Evolutionary conservation across 139 green algal genomes (phyloP).

Genomic region (Volvox reticuliferus): DNA sequence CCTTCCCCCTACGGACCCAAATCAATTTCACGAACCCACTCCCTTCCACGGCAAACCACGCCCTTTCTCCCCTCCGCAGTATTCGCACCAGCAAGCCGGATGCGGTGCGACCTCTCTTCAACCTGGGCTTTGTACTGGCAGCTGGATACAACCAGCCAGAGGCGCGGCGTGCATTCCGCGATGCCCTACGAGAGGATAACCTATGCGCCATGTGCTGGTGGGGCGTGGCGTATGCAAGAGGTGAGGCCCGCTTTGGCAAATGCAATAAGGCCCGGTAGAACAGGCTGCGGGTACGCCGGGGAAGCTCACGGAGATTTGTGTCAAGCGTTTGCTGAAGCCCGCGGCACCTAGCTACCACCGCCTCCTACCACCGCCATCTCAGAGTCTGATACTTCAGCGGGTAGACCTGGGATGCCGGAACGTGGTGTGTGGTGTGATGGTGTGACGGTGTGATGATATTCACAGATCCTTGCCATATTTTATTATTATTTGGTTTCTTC

Average conservation of each 20-base stretch:
- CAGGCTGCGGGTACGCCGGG: not conserved
- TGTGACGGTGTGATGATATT: no score
- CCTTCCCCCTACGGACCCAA: no score
- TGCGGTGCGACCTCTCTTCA: slow-evolving; percentile 36
- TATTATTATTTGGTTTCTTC: no score
- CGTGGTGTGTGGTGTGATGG: no score
- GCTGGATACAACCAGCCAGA: slow-evolving; percentile 10
- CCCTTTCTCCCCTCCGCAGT: not conserved
- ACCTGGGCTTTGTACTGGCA: slow-evolving; percentile 26
- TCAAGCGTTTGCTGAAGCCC: no score
- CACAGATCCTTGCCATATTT: no score
- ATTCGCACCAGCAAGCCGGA: not conserved
- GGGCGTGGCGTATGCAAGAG: slow-evolving; percentile 55
- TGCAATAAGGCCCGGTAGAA: not conserved
- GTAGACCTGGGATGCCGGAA: no score
- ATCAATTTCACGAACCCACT: no score
- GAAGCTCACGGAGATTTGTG: not conserved
- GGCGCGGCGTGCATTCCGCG: not conserved
- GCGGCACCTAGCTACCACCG: no score
- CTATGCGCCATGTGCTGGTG: slow-evolving; percentile 62
- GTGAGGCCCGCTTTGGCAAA: not conserved
- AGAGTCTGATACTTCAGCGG: no score
- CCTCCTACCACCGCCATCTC: no score
- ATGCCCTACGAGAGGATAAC: slow-evolving; percentile 18
- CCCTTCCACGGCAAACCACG: no score